Evolutionary conservation across 805 yeast genomes (phyloP), one percentile per base, ranked within the genome.

Genomic region (Saccharomyces paradoxus): DNA sequence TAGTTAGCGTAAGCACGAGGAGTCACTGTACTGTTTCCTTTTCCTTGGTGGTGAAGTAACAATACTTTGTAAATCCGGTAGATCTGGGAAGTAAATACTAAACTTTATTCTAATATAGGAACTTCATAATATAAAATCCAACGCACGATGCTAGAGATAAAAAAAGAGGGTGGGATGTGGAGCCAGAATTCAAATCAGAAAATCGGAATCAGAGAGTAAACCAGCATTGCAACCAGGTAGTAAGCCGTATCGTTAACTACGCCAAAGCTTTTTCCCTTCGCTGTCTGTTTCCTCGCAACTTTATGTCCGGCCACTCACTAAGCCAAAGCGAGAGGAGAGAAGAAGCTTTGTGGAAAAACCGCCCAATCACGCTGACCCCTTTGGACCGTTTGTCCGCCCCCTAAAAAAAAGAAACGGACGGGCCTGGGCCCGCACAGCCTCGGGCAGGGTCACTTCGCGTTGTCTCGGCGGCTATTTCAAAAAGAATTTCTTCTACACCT

Each of bases 151-250:
- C 24, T 37, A 37, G 13, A 37, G 44, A 37, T 37, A 37, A 37
- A 37, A 37, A 37, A 37, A 37, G 44, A 37, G 46, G 44, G 51
- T 49, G 44, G 47, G 41, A 31, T n/a, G 48, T 27, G 52, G 48
- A 51, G 44, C 44, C 44, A 17, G 12, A 17, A 37, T 37, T 37
- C 22, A 37, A 37, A 17, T n/a, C 44, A n/a, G 22, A 17, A 37
- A 37, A 37, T 37, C 44, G 44, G 8, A 37, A 37, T 17, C 24
- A 4, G 44, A n/a, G 17, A 37, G 12, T 8, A 21, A 37, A n/a
- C 22, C 44, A 8, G 44, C 4, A 17, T n/a, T 21, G 44, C 44
- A 37, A 37, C 44, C 44, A 17, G 24, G 4, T 24, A 7, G 5
- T 26, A 37, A 37, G 44, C 44, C 44, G 24, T 37, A 22, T 37